These are phyloP conservation scores for Neoboletus magnificus DNA, from an alignment of 768 basidiomycete genomes.

Conservation along the genomic window DNA sequence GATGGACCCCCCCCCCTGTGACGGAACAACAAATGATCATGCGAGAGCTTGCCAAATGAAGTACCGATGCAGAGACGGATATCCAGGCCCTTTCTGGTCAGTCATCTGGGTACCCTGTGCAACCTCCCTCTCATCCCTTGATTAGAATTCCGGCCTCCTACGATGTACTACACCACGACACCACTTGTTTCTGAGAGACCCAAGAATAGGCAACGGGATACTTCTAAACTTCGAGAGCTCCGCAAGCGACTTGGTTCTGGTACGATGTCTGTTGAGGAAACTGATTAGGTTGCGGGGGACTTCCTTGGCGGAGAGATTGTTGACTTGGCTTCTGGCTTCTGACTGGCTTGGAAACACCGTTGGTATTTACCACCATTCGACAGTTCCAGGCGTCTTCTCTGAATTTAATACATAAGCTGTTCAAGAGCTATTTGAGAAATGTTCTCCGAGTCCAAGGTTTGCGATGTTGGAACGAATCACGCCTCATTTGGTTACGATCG, in stretches of 20 bases:
- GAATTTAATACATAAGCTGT: slow-evolving; percentile 60
- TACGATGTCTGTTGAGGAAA: slow-evolving; percentile 76
- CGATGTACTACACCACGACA: slow-evolving; percentile 95
- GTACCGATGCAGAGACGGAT: slow-evolving; percentile 76
- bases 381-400: not conserved
- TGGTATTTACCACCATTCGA: slow-evolving; percentile 11
- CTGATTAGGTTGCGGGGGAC: slow-evolving; percentile 86
- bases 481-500: slow-evolving; percentile 94
- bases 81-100: slow-evolving; percentile 82
- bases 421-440: slow-evolving; percentile 94
- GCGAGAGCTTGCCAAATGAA: slow-evolving; percentile 82
- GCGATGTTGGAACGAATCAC: slow-evolving; percentile 92
- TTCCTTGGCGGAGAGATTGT: slow-evolving; percentile 94
- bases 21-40: slow-evolving; percentile 98
- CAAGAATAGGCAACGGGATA: slow-evolving; percentile 88
- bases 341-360: slow-evolving; percentile 97
- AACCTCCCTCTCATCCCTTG: slow-evolving; percentile 9
- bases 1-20: slow-evolving; percentile 69
- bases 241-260: slow-evolving; percentile 93
- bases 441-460: slow-evolving; percentile 70
- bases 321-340: slow-evolving; percentile 87
- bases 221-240: slow-evolving; percentile 88
- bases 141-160: slow-evolving; percentile 85
- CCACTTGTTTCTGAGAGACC: slow-evolving; percentile 84
- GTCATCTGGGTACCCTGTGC: slow-evolving; percentile 24